Evolutionary conservation across 257 asterid genomes (phyloP), one percentile per base, ranked within the genome.

Genomic region (Solanum sparsipilum): DNA sequence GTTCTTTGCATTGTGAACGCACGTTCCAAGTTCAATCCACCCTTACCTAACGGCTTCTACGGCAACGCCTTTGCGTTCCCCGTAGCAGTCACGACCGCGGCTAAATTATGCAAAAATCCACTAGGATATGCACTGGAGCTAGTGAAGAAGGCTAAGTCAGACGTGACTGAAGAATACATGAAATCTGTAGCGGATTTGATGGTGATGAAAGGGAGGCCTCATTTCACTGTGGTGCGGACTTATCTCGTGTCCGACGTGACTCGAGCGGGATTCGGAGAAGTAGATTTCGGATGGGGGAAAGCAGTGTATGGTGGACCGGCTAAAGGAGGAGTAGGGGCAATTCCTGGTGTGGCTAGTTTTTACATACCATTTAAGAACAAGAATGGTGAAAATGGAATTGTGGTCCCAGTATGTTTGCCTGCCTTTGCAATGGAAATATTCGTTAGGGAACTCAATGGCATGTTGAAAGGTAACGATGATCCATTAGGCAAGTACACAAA

Each of bases 201-300:
- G 92, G 93, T 89, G 35, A 65, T 36, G 18, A 89, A 71, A 67
- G 92, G 88, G 4, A 73, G 92, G 5, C 94, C 95, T 1, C 89
- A 87, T 71, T 87, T 91, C 89, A 65, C 90, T 3, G 89, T 92
- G 25, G 94, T 88, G 12, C 67, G 91, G 67, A 87, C 88, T 20
- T 94, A 83, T 39, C 25, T 92, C 1, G 95, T 94, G 6, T 95
- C 96, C 0, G 96, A 94, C 48, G 86, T 93, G 65, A 93, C 91
- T 1, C 86, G 88, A 23, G 88, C 88, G 5, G 95, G 98, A 0
- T 93, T 93, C 2, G 93, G 84, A 1, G 94, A 92, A 13, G 92
- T 94, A 68, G 96, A 95, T 27, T 91, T 93, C 11, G 98, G 96
- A 65, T 95, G 98, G 98, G 98, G 98, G 0, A 91, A 85, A 79